Evolutionary conservation across 208 protist species (phyloP), one percentile per base, ranked within the genome.

Genomic region (Angomonas deanei): DNA sequence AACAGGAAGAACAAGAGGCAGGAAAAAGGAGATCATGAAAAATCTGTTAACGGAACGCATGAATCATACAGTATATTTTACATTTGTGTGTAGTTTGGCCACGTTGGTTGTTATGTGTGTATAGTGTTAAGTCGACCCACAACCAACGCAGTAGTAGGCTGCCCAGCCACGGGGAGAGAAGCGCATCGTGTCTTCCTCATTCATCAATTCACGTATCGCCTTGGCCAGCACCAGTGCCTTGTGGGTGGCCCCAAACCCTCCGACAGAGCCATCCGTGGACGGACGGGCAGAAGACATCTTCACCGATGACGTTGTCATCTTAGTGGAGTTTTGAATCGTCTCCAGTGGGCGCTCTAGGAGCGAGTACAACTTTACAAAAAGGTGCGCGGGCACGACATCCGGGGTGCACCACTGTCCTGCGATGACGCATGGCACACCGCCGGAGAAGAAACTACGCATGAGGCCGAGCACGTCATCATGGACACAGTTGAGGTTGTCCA

Each of bases 371-470:
- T 68, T 66, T 17, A 62, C 64, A 36, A 96, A 90, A 19, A 96
- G 74, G 39, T 87, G 64, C 23, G 76, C 61, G 27, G 91, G 87
- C 28, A 80, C 64, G 85, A 96, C 91, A 63, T 96, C 91, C 0
- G 91, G 91, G 17, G 87, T 96, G 78, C 91, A 96, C 87, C 91
- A 96, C 76, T 90, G 86, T 15, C 78, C 76, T 4, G 72, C 65
- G 56, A 96, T 74, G 8, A 96, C 79, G 63, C 84, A 92, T 15
- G 87, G 85, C 50, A 84, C 86, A 2, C 87, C 87, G 61, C 74
- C 68, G 50, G 78, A 70, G 54, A 86, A 80, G 60, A 93, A 92
- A 27, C 72, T 74, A 11, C 91, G 82, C 55, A 87, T 55, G 3
- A 96, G 73, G 10, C 81, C 57, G 27, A 90, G 65, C 36, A 83